Evolutionary conservation across 768 basidiomycete genomes (phyloP).

Genomic region (Boletus sensibilis): DNA sequence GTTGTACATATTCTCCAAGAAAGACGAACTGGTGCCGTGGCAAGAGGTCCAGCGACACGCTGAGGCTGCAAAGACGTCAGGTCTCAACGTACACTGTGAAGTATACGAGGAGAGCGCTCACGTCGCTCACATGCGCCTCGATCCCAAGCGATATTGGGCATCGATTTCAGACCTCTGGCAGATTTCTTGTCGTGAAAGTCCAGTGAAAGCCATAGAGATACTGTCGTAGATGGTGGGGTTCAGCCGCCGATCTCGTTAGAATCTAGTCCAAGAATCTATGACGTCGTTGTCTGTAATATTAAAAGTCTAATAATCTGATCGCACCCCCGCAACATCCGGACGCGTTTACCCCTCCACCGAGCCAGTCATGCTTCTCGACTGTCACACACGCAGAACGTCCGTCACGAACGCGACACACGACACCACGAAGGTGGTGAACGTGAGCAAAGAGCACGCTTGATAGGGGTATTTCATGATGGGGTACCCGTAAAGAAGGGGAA

Average conservation of each 20-base stretch:
- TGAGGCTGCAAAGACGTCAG: conserved; percentile 20
- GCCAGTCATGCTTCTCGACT: neutral
- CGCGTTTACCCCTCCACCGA: neutral
- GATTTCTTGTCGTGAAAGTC: conserved; percentile 7
- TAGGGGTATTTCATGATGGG: neutral
- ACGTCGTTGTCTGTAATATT: neutral
- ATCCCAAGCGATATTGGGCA: conserved; percentile 31
- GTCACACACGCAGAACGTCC: neutral
- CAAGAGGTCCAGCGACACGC: conserved; percentile 27
- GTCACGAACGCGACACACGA: neutral
- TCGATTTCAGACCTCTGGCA: conserved; percentile 25
- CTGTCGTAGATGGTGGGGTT: too few species aligned
- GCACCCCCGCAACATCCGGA: neutral
- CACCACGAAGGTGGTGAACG: neutral
- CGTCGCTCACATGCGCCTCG: conserved; percentile 34
- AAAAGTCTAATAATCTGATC: neutral
- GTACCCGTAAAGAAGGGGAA: neutral
- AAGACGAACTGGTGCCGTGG: conserved; percentile 32
- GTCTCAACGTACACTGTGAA: conserved; percentile 29
- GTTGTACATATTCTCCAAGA: conserved; percentile 37
- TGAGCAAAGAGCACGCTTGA: neutral
- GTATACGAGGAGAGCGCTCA: conserved; percentile 36
- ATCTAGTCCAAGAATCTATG: neutral
- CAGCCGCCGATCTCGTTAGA: too few species aligned
- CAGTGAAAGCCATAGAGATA: neutral